Evolutionary conservation across 176 grass and related monocot species (phyloP).

Genomic region (Elymus sibiricus): DNA sequence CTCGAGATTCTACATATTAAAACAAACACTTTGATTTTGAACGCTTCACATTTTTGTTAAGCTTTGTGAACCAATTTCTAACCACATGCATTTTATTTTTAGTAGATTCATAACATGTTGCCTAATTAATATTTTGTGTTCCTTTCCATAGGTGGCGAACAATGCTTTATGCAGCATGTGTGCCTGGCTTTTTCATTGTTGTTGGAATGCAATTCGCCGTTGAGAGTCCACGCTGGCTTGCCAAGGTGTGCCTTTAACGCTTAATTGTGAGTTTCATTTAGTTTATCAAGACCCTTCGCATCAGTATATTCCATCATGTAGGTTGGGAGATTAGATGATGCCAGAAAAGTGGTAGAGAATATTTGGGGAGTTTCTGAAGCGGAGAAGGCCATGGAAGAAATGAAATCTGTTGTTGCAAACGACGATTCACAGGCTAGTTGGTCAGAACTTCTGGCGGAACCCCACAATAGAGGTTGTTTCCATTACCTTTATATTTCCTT

Average conservation of each 20-base stretch:
- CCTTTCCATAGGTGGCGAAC: constrained; percentile 70
- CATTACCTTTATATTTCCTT: not conserved
- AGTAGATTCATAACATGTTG: not conserved
- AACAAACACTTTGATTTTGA: not conserved
- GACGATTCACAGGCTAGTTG: constrained; percentile 60
- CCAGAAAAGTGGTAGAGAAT: constrained; percentile 56
- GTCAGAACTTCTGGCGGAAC: constrained; percentile 76
- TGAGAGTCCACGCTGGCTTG: constrained; percentile 94
- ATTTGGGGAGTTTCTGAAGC: constrained; percentile 78
- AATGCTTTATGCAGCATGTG: constrained; percentile 91
- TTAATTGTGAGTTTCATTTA: constrained; percentile 13
- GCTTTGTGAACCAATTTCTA: constrained; percentile 16
- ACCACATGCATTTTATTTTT: not conserved
- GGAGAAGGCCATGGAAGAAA: constrained; percentile 82
- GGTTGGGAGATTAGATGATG: constrained; percentile 87
- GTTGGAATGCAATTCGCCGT: constrained; percentile 95
- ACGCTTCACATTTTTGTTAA: not conserved
- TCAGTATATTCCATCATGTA: constrained; percentile 35
- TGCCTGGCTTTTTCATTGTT: constrained; percentile 71
- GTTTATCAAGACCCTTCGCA: not conserved
- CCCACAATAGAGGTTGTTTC: constrained; percentile 72
- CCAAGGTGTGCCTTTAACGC: constrained; percentile 67
- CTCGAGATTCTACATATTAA: not conserved
- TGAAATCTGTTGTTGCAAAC: constrained; percentile 59
- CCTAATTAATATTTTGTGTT: constrained; percentile 18